Evolutionary conservation across 2,329 filamentous ascomycete genomes (phyloP), one percentile per base, ranked within the genome.

Genomic region (Aspergillus sp.): DNA sequence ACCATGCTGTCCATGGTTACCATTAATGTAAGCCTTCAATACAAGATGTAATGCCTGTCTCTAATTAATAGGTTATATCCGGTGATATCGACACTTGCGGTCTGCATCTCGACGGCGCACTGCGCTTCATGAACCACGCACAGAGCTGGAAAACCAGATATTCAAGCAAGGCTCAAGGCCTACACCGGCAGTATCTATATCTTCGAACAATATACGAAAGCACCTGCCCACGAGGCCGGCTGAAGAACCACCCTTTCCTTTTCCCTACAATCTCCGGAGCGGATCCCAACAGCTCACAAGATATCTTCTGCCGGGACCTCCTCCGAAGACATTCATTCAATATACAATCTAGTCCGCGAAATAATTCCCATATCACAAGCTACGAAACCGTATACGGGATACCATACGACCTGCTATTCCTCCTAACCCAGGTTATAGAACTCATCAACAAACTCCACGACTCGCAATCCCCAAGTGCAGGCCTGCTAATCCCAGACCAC

Each of bases 1-100:
- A 58, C 56, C 2, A 58, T 55, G 51, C 51, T 58, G 5, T 58
- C 56, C 11, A 55, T 58, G 56, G 22, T 58, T 20, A 41, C 56
- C 2, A 58, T 58, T 17, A 55, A 58, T 58, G 56, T 58, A 45
- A 11, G 30, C 33, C 11, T 15, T 15, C 20, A 13, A 4, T 47
- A 17, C 24, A 8, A 5, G 17, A 17, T 19, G 5, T 33, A 4
- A 11, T 47, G 15, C 2, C 22, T 33, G 12, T 30, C 8, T 12
- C 13, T 33, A 7, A 3, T 3, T 30, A 13, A 24, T 3, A 59
- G 57, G 48, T 59, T 8, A 59, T 59, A 47, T 59, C 57, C 11
- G 57, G 57, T n/a, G 47, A 59, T 20, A 59, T 52, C 4, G 27
- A 27, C 12, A 55, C 42, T 22, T 59, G 57, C 30, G 30, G 57